Conservation (phyloP, 371 early-diverging fungal genomes). For the Basidiobolus meristosporus region DNA sequence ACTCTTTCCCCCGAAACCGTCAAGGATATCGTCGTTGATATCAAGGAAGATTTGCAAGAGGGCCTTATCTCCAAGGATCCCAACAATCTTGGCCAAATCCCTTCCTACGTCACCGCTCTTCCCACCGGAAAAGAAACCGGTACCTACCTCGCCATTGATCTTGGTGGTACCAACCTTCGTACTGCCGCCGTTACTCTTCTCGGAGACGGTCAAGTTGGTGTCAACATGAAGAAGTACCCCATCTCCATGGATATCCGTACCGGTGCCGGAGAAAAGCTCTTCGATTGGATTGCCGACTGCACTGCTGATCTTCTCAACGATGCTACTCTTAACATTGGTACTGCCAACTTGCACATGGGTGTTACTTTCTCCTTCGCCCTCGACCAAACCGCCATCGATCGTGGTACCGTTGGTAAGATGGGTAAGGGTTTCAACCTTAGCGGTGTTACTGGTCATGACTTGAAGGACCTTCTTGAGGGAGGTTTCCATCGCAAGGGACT, state of each 20-base stretch:
- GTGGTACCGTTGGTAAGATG: conserved; percentile 66
- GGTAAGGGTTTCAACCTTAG: conserved; percentile 73
- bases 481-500: conserved; percentile 55
- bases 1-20: conserved; percentile 18
- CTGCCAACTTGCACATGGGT: conserved; percentile 24
- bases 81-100: conserved; percentile 32
- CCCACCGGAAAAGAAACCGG: conserved; percentile 75
- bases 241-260: conserved; percentile 66
- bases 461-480: conserved; percentile 49
- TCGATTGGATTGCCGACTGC: conserved; percentile 74
- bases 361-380: conserved; percentile 73
- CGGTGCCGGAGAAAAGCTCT: conserved; percentile 43
- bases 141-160: conserved; percentile 70
- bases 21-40: conserved; percentile 21
- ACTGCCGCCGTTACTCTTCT: conserved; percentile 56
- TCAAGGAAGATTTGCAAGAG: conserved; percentile 17
- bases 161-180: conserved; percentile 86
- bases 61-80: conserved; percentile 24
- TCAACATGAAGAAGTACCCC: conserved; percentile 57
- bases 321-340: conserved; percentile 7
- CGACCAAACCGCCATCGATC: conserved; percentile 50
- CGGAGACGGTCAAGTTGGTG: conserved; percentile 46
- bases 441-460: conserved; percentile 61
- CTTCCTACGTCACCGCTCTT: conserved; percentile 60
- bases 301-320: conserved; percentile 18